Evolutionary conservation across 2,329 filamentous ascomycete genomes (phyloP), one percentile per base, ranked within the genome.

Genomic region (Cordyceps fumosorosea): DNA sequence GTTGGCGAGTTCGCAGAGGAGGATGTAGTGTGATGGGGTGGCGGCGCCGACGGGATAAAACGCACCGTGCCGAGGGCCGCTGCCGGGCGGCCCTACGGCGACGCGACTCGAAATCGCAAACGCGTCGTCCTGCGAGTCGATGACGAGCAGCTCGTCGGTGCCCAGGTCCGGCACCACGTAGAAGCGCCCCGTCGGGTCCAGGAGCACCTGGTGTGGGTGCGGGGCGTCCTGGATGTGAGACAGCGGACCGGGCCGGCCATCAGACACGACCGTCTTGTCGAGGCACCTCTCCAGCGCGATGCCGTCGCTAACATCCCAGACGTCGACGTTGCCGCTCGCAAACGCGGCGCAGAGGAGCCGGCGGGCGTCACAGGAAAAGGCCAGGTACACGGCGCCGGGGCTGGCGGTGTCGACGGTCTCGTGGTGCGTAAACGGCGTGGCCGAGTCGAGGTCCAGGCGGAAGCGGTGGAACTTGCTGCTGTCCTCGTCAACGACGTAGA

Each of bases 401-500:
- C 77, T 77, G 45, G 75, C 78, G 5, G 68, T 72, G 57, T 65
- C 68, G 20, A 71, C 66, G 44, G 71, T 67, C 12, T 68, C 66
- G 32, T 67, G 42, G 16, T n/a, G 63, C 4, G 56, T 63, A 18
- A 78, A 63, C 2, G 56, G 68, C 44, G 68, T 68, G 64, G 72
- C 71, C 47, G 66, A 66, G 42, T 65, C 64, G 5, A 69, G 64
- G 64, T 79, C 72, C 37, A 80, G 65, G 20, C 68, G 71, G 67
- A 79, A 79, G 18, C 76, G 67, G 63, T 75, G 73, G n/a, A 77
- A 70, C 51, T 69, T 66, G 56, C 70, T 69, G 65, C 73, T 71
- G 65, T 76, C 76, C 74, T 84, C 81, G 64, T 83, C 75, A 22
- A 80, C 77, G 51, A 77, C 77, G 63, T 80, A 82, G 50, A 83